Conservation (phyloP, 2,329 filamentous ascomycete genomes). For the Pseudogymnoascus sp. region DNA sequence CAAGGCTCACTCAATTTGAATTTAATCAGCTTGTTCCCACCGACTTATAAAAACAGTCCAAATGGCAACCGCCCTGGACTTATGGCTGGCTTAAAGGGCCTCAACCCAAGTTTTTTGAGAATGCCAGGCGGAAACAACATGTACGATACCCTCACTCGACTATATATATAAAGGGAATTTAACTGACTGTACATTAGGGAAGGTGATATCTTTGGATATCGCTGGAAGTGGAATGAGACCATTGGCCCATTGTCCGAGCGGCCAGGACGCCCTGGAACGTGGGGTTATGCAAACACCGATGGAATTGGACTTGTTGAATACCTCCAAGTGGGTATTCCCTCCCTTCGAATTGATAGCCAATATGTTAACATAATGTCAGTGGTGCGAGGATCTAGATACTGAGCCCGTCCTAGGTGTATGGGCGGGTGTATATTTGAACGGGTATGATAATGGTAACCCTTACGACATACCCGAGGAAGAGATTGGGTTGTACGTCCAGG, state of each 20-base stretch:
- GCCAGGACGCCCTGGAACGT: conserved; percentile 32
- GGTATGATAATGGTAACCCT: conserved; percentile 5
- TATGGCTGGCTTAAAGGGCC: conserved; percentile 41
- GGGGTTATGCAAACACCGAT: conserved; percentile 37
- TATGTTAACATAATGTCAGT: conserved; percentile 19
- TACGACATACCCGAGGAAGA: conserved; percentile 34
- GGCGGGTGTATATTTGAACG: conserved; percentile 36
- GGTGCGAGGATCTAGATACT: conserved; percentile 40
- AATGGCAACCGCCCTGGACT: conserved; percentile 52
- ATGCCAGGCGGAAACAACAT: conserved; percentile 60
- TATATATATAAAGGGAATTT: neutral
- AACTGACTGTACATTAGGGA: conserved; percentile 25
- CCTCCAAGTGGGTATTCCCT: conserved; percentile 24
- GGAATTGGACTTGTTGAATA: conserved; percentile 45
- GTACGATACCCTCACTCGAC: conserved; percentile 17
- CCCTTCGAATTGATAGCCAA: neutral
- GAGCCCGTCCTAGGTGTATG: conserved; percentile 40
- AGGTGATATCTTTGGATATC: conserved; percentile 19
- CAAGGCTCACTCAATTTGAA: conserved; percentile 44
- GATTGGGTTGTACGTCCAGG: conserved; percentile 38
- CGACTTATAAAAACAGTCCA: conserved; percentile 46
- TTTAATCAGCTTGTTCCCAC: conserved; percentile 51
- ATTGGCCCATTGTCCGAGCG: conserved; percentile 32
- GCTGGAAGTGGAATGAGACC: conserved; percentile 33
- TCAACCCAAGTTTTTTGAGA: conserved; percentile 51